These are phyloP conservation scores for Flaveria linearis DNA, from an alignment of 129 eudicot genomes.

Conservation along the genomic window DNA sequence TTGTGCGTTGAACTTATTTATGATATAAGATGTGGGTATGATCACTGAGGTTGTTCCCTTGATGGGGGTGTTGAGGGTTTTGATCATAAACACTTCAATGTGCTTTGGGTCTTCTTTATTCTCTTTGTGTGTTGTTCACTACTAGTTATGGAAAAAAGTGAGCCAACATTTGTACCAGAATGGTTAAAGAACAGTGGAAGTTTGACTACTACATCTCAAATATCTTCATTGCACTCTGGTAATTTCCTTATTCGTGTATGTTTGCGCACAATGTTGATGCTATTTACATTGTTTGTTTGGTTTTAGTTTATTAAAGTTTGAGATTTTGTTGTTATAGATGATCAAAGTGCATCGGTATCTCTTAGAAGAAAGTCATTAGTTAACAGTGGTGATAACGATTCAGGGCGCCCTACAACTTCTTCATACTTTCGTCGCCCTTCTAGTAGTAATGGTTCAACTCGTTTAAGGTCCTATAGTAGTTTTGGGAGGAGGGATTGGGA, in stretches of 20 bases:
- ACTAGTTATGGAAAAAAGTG: slow-evolving; percentile 81
- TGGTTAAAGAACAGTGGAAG: slow-evolving; percentile 81
- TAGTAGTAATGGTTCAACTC: slow-evolving; percentile 61
- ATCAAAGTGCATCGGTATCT: slow-evolving; percentile 44
- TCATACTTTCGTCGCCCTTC: slow-evolving; percentile 68
- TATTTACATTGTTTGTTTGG: not conserved
- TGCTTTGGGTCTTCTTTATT: slow-evolving; percentile 14
- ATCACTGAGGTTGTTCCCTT: not conserved
- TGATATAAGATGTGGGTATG: slow-evolving; percentile 24
- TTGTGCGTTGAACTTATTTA: slow-evolving; percentile 20
- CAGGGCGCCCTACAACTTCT: slow-evolving; percentile 57
- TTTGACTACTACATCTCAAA: slow-evolving; percentile 36
- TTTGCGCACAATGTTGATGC: not conserved
- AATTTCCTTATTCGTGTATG: not conserved
- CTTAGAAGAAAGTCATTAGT: slow-evolving; percentile 49
- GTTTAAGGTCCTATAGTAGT: slow-evolving; percentile 67
- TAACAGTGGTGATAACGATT: slow-evolving; percentile 54
- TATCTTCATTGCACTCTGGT: slow-evolving; percentile 48
- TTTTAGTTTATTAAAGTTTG: not conserved
- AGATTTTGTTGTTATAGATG: slow-evolving; percentile 44
- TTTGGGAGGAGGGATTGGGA: slow-evolving; percentile 72
- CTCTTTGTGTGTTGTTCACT: slow-evolving; percentile 47
- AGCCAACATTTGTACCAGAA: slow-evolving; percentile 89
- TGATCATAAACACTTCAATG: slow-evolving; percentile 15
- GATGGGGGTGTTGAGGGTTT: slow-evolving; percentile 13